Evolutionary conservation across 257 asterid species (phyloP), one percentile per base, ranked within the genome.

Genomic region (Oldenlandia corymbosa): DNA sequence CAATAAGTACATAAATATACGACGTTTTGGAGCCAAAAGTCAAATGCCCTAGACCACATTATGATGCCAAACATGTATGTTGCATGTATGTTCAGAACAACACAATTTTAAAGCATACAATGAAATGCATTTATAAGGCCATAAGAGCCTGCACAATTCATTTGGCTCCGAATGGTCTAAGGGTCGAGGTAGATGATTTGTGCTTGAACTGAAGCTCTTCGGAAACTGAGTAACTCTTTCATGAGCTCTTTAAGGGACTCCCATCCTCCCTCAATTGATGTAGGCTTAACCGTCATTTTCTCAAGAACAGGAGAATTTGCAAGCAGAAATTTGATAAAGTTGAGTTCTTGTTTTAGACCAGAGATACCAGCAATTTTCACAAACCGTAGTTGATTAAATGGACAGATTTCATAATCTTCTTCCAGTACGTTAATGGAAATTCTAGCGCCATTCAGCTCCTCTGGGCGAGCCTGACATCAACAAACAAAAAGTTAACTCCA

Each of bases 241-340:
- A 92, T 85, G 69, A 92, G 65, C 74, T 89, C 88, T 85, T 85
- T 92, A 50, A 75, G 75, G 67, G 84, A 34, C 42, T 87, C 97
- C 97, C 94, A 83, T 24, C 88, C 89, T 42, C 82, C 80, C 1
- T 84, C 97, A 27, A 28, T 32, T 14, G 90, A 58, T 18, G 76
- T 78, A 2, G 99, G 97, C 80, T 82, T 87, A 18, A 89, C 87
- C 4, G 84, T 83, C 97, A 92, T 83, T 75, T 67, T 82, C 74
- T 87, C 97, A 27, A 92, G 97, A 59, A 80, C 65, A 0, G 95
- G 93, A 9, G 97, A 74, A 74, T 78, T 89, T 48, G 76, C 75
- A 5, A 92, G 97, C 56, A 92, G 68, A 75, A 83, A 89, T 66
- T 72, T 84, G 80, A 92, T 77, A 70, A 92, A 92, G 60, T 63